Conservation (phyloP, 2,329 filamentous ascomycete species). For the Paecilomyces niveus region DNA sequence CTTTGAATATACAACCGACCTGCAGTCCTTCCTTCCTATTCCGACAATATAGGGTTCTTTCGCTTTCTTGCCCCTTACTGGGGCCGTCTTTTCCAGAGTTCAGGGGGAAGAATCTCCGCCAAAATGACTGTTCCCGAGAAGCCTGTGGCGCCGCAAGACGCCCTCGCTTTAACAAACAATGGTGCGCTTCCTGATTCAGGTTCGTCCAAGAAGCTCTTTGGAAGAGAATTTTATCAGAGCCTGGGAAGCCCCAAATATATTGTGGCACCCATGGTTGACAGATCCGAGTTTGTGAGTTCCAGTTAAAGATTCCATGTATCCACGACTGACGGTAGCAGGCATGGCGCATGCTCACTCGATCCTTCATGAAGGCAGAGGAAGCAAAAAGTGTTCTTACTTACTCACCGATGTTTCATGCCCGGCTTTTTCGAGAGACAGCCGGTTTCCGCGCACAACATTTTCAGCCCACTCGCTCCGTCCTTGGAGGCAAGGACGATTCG, state of each 20-base stretch:
- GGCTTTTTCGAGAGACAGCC: constrained; percentile 69
- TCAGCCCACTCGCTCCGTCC: constrained; percentile 52
- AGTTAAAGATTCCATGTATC: neutral
- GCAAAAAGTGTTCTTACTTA: constrained; percentile 70
- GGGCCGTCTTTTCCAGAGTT: constrained; percentile 16
- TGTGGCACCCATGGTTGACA: constrained; percentile 95
- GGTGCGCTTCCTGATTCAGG: constrained; percentile 7
- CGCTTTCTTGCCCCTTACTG: constrained; percentile 18
- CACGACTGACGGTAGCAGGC: constrained; percentile 50
- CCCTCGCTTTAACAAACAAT: constrained; percentile 13
- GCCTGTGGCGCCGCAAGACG: constrained; percentile 9
- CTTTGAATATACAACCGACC: neutral
- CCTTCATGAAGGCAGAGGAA: constrained; percentile 66
- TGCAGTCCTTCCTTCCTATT: constrained; percentile 1
- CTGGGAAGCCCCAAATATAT: constrained; percentile 87
- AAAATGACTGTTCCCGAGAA: constrained; percentile 23
- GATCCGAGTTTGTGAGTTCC: constrained; percentile 82
- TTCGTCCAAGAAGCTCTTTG: constrained; percentile 59
- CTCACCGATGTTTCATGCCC: constrained; percentile 92
- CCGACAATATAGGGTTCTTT: constrained; percentile 24
- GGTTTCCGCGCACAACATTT: constrained; percentile 77
- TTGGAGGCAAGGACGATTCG: constrained; percentile 20
- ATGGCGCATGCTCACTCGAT: constrained; percentile 93
- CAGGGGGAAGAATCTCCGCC: constrained; percentile 4
- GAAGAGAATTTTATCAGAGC: constrained; percentile 88